Percentiles rank a stretch among this genome's conserved stretches.
Conservation (phyloP, 257 asterid species). For the Solanum piurae region DNA sequence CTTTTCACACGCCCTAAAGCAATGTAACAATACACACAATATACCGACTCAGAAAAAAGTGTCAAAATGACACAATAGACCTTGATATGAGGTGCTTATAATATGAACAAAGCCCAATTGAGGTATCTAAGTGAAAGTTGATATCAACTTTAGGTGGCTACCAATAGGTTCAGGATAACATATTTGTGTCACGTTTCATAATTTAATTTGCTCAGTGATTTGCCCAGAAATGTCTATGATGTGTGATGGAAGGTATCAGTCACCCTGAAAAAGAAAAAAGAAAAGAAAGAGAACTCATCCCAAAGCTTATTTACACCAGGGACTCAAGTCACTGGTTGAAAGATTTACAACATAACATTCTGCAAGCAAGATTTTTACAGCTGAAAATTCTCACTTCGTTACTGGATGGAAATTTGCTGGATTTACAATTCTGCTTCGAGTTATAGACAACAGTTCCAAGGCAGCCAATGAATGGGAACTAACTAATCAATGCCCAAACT, state of each 20-base stretch:
- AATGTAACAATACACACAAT: background rate
- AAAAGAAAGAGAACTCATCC: background rate
- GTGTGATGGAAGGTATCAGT: background rate
- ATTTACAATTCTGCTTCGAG: constrained; percentile 3
- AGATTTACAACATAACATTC: background rate
- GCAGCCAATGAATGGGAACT: background rate
- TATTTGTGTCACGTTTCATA: background rate
- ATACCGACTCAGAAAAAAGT: background rate
- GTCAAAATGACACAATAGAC: background rate
- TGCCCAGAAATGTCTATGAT: background rate
- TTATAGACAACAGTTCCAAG: background rate
- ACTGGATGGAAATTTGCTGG: background rate
- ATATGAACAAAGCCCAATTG: background rate
- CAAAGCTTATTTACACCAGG: background rate
- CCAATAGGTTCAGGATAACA: background rate
- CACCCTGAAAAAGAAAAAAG: background rate
- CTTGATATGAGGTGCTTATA: background rate
- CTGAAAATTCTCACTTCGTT: background rate
- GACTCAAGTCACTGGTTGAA: background rate
- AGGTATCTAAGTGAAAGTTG: background rate
- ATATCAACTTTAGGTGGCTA: background rate
- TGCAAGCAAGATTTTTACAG: constrained; percentile 11
- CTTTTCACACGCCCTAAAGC: background rate
- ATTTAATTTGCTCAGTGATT: background rate
- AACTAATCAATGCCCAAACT: constrained; percentile 69